phyloP scores from a whole-genome alignment of 2,329 filamentous ascomycete genomes.

The Fusarium buxicola region DNA sequence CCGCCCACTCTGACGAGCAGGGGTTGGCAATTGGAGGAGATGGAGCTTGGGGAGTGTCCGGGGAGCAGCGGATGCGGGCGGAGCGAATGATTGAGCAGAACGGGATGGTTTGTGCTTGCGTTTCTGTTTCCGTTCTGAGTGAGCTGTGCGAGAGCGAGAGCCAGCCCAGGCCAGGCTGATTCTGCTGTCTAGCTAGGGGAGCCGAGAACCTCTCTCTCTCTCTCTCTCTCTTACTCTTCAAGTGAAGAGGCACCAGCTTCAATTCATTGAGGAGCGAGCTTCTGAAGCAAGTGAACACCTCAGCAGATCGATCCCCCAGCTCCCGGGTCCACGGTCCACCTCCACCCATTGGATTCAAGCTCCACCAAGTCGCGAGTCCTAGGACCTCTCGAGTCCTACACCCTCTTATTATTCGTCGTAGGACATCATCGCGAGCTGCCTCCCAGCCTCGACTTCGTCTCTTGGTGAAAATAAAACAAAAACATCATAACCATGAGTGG shows the following conservation, averaged over 20 bases:
- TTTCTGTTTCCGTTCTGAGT: constrained; percentile 35
- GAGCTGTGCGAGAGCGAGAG: constrained; percentile 40
- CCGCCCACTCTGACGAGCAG: constrained; percentile 41
- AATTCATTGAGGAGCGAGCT: neutral
- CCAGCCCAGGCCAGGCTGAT: constrained; percentile 25
- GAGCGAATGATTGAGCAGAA: constrained; percentile 9
- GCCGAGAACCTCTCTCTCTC: neutral
- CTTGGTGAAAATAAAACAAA: constrained; percentile 37
- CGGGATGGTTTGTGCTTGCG: constrained; percentile 17
- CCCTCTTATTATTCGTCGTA: constrained; percentile 46
- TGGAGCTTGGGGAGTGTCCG: constrained; percentile 5
- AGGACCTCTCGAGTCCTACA: constrained; percentile 48
- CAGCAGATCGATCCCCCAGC: constrained; percentile 2
- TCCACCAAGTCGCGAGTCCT: constrained; percentile 45
- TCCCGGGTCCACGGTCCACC: constrained; percentile 10
- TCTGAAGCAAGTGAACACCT: neutral
- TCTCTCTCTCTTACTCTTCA: neutral
- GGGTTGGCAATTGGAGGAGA: constrained; percentile 33
- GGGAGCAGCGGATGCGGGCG: constrained; percentile 6
- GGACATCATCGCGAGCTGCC: constrained; percentile 45
- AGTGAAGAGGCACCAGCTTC: neutral
- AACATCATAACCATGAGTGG: constrained; percentile 43
- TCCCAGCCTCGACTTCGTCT: constrained; percentile 34
- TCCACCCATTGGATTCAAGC: constrained; percentile 9
- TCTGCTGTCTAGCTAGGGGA: neutral